Evolutionary conservation across 1,139 yeast species (phyloP).

Genomic region (Candida sanyaensis): DNA sequence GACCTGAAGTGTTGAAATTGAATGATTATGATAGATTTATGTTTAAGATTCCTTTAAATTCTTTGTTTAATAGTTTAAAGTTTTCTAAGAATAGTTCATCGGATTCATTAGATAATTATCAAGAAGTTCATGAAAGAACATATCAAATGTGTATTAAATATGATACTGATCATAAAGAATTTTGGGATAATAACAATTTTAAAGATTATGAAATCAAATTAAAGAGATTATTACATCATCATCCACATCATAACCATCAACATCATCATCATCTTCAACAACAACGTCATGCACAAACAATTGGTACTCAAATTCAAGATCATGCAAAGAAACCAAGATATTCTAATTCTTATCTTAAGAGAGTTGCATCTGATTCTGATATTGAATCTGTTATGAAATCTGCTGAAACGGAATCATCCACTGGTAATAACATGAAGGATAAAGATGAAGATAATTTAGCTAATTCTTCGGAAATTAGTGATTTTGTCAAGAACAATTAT

Average conservation of each 20-base stretch:
- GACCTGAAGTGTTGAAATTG: slow-evolving; percentile 51
- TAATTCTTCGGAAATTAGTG: slow-evolving; percentile 19
- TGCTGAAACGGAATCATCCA: background rate
- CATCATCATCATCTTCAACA: slow-evolving; percentile 14
- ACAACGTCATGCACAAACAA: slow-evolving; percentile 4
- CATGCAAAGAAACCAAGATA: slow-evolving; percentile 38
- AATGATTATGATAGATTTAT: slow-evolving; percentile 59
- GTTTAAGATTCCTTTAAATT: slow-evolving; percentile 53
- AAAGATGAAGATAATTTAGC: slow-evolving; percentile 1
- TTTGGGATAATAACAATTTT: slow-evolving; percentile 75
- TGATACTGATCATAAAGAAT: slow-evolving; percentile 49
- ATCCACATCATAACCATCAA: slow-evolving; percentile 7
- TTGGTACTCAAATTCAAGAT: slow-evolving; percentile 16
- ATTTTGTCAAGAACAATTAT: slow-evolving; percentile 37
- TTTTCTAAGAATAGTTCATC: slow-evolving; percentile 13
- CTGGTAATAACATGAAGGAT: background rate
- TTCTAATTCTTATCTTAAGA: slow-evolving; percentile 39
- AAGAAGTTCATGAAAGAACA: slow-evolving; percentile 17
- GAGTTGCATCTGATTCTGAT: slow-evolving; percentile 36
- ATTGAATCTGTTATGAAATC: slow-evolving; percentile 15
- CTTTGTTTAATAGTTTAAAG: slow-evolving; percentile 33
- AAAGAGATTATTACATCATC: slow-evolving; percentile 20
- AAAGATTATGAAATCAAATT: slow-evolving; percentile 61
- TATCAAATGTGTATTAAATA: slow-evolving; percentile 63
- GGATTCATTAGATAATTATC: slow-evolving; percentile 9